These are phyloP conservation scores for Aspergillus sp. DNA, from an alignment of 2,329 filamentous ascomycete genomes.

Conservation along the genomic window DNA sequence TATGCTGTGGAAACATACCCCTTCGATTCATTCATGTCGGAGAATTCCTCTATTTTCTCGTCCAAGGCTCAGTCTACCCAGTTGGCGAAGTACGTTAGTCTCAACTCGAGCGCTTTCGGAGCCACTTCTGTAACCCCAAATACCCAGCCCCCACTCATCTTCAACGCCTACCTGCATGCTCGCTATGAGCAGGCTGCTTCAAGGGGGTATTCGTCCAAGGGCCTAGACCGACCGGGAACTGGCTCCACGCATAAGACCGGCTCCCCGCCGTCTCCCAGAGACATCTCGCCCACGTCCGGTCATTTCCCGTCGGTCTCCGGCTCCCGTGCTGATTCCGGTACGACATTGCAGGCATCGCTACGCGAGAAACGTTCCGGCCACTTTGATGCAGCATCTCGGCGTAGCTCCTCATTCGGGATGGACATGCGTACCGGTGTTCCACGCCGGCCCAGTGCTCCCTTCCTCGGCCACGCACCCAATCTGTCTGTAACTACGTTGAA, in stretches of 20 bases:
- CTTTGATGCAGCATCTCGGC: slow-evolving; percentile 77
- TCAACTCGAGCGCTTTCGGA: slow-evolving; percentile 87
- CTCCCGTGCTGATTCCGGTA: slow-evolving; percentile 90
- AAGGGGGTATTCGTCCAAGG: slow-evolving; percentile 44
- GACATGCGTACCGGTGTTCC: slow-evolving; percentile 62
- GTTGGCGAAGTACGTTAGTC: slow-evolving; percentile 80
- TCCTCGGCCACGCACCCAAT: slow-evolving; percentile 62
- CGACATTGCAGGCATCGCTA: slow-evolving; percentile 79
- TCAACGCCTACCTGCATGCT: slow-evolving; percentile 86
- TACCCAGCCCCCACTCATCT: slow-evolving; percentile 65
- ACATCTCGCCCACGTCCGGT: slow-evolving; percentile 72
- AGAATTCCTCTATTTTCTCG: slow-evolving; percentile 78
- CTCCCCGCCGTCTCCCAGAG: slow-evolving; percentile 59
- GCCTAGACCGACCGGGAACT: slow-evolving; percentile 72
- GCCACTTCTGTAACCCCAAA: slow-evolving; percentile 58
- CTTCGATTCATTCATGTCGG: slow-evolving; percentile 83
- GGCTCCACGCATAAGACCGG: slow-evolving; percentile 57
- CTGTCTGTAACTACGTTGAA: slow-evolving; percentile 48
- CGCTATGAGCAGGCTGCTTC: slow-evolving; percentile 61
- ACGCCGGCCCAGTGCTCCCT: slow-evolving; percentile 68
- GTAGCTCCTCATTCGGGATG: slow-evolving; percentile 90
- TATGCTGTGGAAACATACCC: slow-evolving; percentile 94
- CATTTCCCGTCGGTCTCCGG: slow-evolving; percentile 78
- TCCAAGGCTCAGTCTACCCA: slow-evolving; percentile 69
- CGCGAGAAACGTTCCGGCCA: slow-evolving; percentile 93